These are phyloP conservation scores for Cicer chorassanicum DNA, from an alignment of 306 rosid species.

Conservation along the genomic window DNA sequence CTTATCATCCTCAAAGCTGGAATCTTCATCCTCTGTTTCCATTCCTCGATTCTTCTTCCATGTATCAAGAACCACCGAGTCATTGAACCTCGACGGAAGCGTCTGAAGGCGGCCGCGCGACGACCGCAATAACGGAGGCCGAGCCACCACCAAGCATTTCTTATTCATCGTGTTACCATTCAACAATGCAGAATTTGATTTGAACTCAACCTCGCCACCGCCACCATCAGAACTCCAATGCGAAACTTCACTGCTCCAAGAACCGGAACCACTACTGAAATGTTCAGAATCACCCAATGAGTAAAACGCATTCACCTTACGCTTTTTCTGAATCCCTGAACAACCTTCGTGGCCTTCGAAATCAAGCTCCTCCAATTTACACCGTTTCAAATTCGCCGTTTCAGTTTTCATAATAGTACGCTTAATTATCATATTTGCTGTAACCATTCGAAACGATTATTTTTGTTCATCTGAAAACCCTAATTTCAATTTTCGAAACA, in stretches of 20 bases:
- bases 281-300: conserved; percentile 61
- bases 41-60: conserved; percentile 56
- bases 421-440: conserved; percentile 66
- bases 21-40: conserved; percentile 46
- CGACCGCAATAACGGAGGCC: conserved; percentile 62
- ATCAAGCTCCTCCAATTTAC: conserved; percentile 66
- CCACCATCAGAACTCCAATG: conserved; percentile 53
- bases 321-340: conserved; percentile 64
- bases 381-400: conserved; percentile 85
- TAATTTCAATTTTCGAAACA: conserved; percentile 52
- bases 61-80: conserved; percentile 63
- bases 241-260: conserved; percentile 63
- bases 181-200: conserved; percentile 50
- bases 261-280: conserved; percentile 67
- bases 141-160: conserved; percentile 32
- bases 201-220: conserved; percentile 63
- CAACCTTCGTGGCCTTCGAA: conserved; percentile 49
- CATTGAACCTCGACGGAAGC: conserved; percentile 73
- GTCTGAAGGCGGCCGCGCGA: conserved; percentile 74
- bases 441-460: conserved; percentile 41
- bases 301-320: conserved; percentile 49
- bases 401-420: conserved; percentile 66
- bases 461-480: conserved; percentile 53
- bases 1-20: conserved; percentile 57
- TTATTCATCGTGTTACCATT: conserved; percentile 39